Base-by-base conservation (phyloP, 495 filamentous ascomycete genomes). In the Penicillium subrubescens region DNA sequence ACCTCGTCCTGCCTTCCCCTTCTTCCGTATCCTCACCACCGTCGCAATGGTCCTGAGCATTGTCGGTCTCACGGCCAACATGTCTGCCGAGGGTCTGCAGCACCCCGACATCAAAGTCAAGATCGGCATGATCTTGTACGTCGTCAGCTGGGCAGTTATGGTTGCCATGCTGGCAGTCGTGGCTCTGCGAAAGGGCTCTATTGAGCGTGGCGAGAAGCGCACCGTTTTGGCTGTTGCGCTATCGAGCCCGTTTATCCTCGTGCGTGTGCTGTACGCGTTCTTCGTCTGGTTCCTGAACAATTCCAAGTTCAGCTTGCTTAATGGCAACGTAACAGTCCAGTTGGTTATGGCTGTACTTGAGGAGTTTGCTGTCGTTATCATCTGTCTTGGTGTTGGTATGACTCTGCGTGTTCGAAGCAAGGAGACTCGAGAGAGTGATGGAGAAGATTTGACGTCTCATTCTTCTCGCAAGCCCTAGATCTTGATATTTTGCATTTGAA, bases 301-400 rank as follows among this genome's bases (percentile, higher is more conserved):
- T 57, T 61, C 61, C 5, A 60, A 59, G 7, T 83, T 82, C 71
- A 76, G 71, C 55, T 52, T 76, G 17, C 39, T 80, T 6, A 60
- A 53, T 35, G 78, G 78, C 3, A 78, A 71, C 41, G 56, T 66
- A 10, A 82, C 78, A 0, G 63, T 77, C 10, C 51, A 73, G 34
- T 64, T 83, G 33, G 73, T 79, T 12, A 77, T 82, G 68, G 71
- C 72, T 14, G 68, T 83, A 10, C 54, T 83, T 2, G 69, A 75
- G 59, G 78, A 83, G 66, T 64, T 82, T 52, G 63, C 66, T 25
- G 67, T 81, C 39, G 71, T 77, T 8, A 53, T 74, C 10, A 41
- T 73, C 33, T 73, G 70, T 57, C 61, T 77, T 37, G 67, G 51
- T 11, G 61, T 77, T 17, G 79, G 80, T 1, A 56, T 81, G 55